phyloP scores from a whole-genome alignment of 352 stramenopile genomes.

The Phytophthora chlamydospora region DNA sequence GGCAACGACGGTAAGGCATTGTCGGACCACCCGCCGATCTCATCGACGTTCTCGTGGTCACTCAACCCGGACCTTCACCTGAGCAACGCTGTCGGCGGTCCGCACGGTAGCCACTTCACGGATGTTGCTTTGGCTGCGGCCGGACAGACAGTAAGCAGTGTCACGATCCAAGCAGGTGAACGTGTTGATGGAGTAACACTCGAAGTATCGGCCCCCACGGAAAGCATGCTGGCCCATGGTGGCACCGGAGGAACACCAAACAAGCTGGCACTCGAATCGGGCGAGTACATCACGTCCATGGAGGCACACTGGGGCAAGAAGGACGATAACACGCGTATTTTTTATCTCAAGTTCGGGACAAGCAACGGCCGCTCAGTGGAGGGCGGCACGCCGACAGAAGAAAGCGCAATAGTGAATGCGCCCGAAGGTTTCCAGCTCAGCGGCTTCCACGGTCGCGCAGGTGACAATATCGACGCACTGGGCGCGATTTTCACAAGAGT shows the following conservation, averaged over 20 bases:
- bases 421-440: conserved; percentile 48
- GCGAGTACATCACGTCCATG: conserved; percentile 49
- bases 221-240: conserved; percentile 39
- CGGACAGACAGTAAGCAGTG: conserved; percentile 26
- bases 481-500: conserved; percentile 32
- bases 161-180: conserved; percentile 34
- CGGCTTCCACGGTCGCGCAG: conserved; percentile 48
- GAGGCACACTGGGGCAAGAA: conserved; percentile 48
- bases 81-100: conserved; percentile 38
- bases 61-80: conserved; percentile 34
- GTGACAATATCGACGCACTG: conserved; percentile 42
- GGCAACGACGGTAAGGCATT: conserved; percentile 31
- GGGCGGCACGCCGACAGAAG: conserved; percentile 33
- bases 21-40: conserved; percentile 48
- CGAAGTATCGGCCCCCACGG: conserved; percentile 27
- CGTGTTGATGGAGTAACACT: conserved; percentile 44
- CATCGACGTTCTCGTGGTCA: conserved; percentile 40
- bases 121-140: conserved; percentile 24
- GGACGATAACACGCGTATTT: conserved; percentile 37
- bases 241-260: conserved; percentile 29
- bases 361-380: conserved; percentile 31
- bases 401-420: conserved; percentile 38
- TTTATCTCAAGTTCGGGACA: conserved; percentile 45
- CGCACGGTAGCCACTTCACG: conserved; percentile 42
- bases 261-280: conserved; percentile 39